Conservation (phyloP, 2,329 filamentous ascomycete species). For the Graphilbum sp. region DNA sequence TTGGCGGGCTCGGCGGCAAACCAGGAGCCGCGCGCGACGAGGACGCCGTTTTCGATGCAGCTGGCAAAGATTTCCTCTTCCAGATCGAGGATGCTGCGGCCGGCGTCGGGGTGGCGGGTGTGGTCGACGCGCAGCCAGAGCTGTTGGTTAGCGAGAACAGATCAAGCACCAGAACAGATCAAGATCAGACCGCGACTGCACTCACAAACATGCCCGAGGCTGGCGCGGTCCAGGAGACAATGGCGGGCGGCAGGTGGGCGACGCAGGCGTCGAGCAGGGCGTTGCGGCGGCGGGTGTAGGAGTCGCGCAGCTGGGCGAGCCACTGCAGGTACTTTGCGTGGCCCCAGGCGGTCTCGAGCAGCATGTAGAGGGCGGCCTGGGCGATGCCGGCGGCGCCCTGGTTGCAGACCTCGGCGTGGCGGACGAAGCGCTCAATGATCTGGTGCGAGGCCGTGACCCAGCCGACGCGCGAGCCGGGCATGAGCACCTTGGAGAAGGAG, state of each 20-base stretch:
- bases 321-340: conserved; percentile 80
- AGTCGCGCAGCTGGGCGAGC: conserved; percentile 64
- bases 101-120: conserved; percentile 44
- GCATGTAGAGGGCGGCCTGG: conserved; percentile 71
- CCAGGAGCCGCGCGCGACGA: conserved; percentile 78
- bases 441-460: conserved; percentile 85
- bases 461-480: conserved; percentile 65
- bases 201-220: conserved; percentile 88
- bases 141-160: conserved; percentile 18
- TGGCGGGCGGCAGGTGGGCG: conserved; percentile 51
- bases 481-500: conserved; percentile 82
- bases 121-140: conserved; percentile 60
- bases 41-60: conserved; percentile 58
- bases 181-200: conserved; percentile 12
- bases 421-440: conserved; percentile 65
- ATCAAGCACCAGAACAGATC: background rate
- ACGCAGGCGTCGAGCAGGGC: conserved; percentile 67
- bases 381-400: conserved; percentile 77
- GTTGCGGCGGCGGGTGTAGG: conserved; percentile 70
- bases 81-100: conserved; percentile 42
- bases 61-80: conserved; percentile 77
- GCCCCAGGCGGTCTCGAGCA: conserved; percentile 76
- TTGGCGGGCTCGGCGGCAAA: conserved; percentile 61
- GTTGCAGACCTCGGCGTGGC: conserved; percentile 67
- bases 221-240: conserved; percentile 68